phyloP scores from a whole-genome alignment of 1,139 yeast genomes.

The Diutina mesorugosa region DNA sequence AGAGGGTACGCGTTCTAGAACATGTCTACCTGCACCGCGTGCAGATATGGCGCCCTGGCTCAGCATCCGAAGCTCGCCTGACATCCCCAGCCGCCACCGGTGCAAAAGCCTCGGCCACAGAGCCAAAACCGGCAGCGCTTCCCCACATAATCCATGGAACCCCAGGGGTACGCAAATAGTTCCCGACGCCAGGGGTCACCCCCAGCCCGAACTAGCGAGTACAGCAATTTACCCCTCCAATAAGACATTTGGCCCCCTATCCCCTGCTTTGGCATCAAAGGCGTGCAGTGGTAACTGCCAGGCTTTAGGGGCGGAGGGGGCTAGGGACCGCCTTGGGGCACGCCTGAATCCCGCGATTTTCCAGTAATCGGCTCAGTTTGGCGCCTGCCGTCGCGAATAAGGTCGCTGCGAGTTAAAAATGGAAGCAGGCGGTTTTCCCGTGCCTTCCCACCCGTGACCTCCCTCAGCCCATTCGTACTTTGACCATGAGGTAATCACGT shows the following conservation, averaged over 20 bases:
- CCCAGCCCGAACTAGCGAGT: neutral
- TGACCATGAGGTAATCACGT: too few relatives aligned
- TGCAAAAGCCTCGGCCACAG: neutral
- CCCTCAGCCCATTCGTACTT: too few relatives aligned
- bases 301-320: neutral
- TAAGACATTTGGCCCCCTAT: too few relatives aligned
- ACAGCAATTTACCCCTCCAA: neutral
- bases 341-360: neutral
- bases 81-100: neutral
- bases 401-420: too few relatives aligned
- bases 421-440: neutral
- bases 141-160: neutral
- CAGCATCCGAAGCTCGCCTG: neutral
- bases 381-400: neutral
- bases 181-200: neutral
- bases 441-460: too few relatives aligned
- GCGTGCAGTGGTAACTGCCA: neutral
- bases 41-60: neutral
- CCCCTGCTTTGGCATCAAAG: too few relatives aligned
- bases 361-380: neutral
- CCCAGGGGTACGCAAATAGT: neutral
- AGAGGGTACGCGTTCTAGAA: neutral
- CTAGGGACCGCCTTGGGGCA: neutral
- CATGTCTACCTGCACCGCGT: neutral
- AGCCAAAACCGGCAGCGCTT: neutral